A percentile compares a stretch with the other conserved stretches of the same genome.
phyloP scores from a whole-genome alignment of 1,284 basidiomycete genomes.

The Wolfiporia cocos region DNA sequence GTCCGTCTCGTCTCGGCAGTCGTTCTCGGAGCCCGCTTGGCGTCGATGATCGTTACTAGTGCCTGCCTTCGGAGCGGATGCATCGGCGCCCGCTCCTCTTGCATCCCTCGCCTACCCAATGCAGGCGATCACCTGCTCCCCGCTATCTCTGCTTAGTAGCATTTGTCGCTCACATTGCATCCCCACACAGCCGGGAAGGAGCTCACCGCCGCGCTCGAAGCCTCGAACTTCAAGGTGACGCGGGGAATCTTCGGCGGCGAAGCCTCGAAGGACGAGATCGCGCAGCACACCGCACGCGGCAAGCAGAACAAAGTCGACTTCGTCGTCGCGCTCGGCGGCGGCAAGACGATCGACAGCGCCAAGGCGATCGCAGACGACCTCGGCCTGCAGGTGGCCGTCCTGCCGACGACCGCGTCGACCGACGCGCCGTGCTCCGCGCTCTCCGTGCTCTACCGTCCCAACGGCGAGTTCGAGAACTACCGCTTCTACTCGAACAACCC shows the following conservation, averaged over 20 bases:
- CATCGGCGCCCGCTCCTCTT: no score
- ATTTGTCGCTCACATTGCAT: neutral
- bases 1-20: no score
- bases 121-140: no score
- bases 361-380: conserved; percentile 27
- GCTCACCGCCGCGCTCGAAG: conserved; percentile 21
- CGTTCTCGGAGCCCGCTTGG: no score
- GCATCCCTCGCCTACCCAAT: no score
- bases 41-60: no score
- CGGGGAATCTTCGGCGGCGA: conserved; percentile 25
- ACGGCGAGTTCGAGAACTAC: conserved; percentile 29
- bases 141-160: neutral
- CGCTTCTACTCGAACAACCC: conserved; percentile 29
- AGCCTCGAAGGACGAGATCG: conserved; percentile 26
- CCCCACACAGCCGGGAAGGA: conserved; percentile 21
- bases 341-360: conserved; percentile 29
- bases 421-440: conserved; percentile 31
- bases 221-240: conserved; percentile 22
- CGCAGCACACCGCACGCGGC: conserved; percentile 19
- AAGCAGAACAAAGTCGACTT: conserved; percentile 20
- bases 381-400: conserved; percentile 22
- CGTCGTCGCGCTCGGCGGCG: conserved; percentile 29
- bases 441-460: conserved; percentile 27
- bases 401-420: conserved; percentile 30
- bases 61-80: no score